phyloP scores from a whole-genome alignment of 352 stramenopile genomes.

The Phytophthora fragariae region DNA sequence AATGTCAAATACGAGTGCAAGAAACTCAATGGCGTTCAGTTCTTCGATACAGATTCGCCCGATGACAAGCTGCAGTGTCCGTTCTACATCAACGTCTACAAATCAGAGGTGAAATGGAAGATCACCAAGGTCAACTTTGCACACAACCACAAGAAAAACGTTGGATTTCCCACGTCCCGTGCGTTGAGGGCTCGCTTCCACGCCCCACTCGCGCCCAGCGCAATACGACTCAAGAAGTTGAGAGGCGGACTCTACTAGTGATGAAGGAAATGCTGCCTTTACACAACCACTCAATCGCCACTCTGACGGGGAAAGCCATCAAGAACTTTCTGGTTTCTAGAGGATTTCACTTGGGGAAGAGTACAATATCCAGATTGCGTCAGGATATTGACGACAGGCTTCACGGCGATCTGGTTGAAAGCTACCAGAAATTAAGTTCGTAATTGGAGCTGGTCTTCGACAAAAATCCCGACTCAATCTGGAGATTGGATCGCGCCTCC shows the following conservation, averaged over 20 bases:
- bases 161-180: background rate
- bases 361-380: background rate
- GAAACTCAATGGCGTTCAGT: slow-evolving; percentile 2
- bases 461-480: background rate
- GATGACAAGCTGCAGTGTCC: background rate
- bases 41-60: background rate
- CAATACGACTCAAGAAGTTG: slow-evolving; percentile 6
- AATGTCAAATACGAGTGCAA: slow-evolving; percentile 20
- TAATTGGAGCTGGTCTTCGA: background rate
- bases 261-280: background rate
- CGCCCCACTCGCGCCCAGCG: background rate
- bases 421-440: background rate
- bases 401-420: background rate
- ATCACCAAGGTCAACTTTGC: slow-evolving; percentile 12
- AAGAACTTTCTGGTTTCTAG: background rate
- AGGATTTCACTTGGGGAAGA: background rate
- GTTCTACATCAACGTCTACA: slow-evolving; percentile 21
- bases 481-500: background rate
- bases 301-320: background rate
- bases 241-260: background rate
- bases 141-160: slow-evolving; percentile 2
- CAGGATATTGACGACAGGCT: background rate
- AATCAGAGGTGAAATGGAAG: background rate
- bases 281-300: background rate
- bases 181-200: background rate